phyloP scores from a whole-genome alignment of 805 yeast genomes.

The Ogataea philodendri region DNA sequence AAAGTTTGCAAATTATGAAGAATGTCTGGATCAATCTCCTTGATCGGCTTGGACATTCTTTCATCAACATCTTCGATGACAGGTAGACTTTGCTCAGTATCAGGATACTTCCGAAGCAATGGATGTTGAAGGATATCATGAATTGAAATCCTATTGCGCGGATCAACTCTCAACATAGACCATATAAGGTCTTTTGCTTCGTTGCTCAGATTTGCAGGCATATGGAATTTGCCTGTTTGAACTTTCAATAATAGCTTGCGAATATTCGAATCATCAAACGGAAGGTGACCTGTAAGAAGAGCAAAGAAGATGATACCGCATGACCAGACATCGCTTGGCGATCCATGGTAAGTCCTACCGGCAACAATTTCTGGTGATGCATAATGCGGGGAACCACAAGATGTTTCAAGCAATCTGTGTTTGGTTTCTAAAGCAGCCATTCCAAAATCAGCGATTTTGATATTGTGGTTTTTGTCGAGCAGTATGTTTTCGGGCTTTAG shows the following conservation, averaged over 20 bases:
- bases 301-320: slow-evolving; percentile 84
- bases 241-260: slow-evolving; percentile 69
- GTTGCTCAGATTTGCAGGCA: slow-evolving; percentile 60
- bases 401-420: slow-evolving; percentile 69
- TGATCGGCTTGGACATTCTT: slow-evolving; percentile 27
- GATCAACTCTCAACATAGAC: slow-evolving; percentile 67
- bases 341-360: slow-evolving; percentile 77
- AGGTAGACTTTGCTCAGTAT: slow-evolving; percentile 31
- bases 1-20: slow-evolving; percentile 53
- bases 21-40: slow-evolving; percentile 46
- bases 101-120: slow-evolving; percentile 50
- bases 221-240: slow-evolving; percentile 69
- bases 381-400: slow-evolving; percentile 87
- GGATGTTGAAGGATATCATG: slow-evolving; percentile 61
- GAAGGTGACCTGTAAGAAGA: slow-evolving; percentile 73
- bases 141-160: slow-evolving; percentile 68
- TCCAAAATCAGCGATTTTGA: slow-evolving; percentile 83
- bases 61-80: slow-evolving; percentile 20
- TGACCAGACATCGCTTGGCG: slow-evolving; percentile 86
- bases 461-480: slow-evolving; percentile 60
- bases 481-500: slow-evolving; percentile 78
- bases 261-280: slow-evolving; percentile 81
- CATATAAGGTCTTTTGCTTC: slow-evolving; percentile 70
- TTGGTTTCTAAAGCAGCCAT: slow-evolving; percentile 83
- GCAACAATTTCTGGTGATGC: slow-evolving; percentile 86